Evolutionary conservation across 2,329 filamentous ascomycete species (phyloP).

Genomic region (Dactylellina leptospora): DNA sequence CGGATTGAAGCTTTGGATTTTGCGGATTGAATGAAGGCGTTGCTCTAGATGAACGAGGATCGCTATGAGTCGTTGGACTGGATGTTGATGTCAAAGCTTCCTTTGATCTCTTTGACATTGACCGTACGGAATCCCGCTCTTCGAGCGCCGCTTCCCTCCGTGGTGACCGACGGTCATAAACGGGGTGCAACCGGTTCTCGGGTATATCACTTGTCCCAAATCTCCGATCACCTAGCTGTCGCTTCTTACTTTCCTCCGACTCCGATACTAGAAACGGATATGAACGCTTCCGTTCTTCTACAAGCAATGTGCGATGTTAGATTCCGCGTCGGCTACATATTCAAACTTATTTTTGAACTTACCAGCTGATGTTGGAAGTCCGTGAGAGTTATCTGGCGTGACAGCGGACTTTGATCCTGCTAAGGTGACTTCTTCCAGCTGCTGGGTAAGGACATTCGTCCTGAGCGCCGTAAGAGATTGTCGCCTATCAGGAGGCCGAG

Average conservation of each 20-base stretch:
- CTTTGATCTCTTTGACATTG: neutral
- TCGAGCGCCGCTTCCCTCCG: neutral
- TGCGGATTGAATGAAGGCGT: neutral
- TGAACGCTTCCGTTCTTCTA: conserved; percentile 13
- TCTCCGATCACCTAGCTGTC: neutral
- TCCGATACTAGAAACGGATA: neutral
- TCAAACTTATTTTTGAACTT: neutral
- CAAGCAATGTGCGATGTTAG: neutral
- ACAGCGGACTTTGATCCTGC: neutral
- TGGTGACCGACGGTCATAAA: conserved; percentile 30
- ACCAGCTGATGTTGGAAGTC: neutral
- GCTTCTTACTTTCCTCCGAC: neutral
- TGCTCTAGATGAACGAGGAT: neutral
- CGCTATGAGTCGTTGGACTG: neutral
- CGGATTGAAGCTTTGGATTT: neutral
- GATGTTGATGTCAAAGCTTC: neutral
- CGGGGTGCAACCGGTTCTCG: conserved; percentile 13
- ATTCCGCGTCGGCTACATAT: neutral
- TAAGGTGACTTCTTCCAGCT: conserved; percentile 8
- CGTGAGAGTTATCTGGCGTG: neutral
- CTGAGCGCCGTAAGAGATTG: conserved; percentile 5
- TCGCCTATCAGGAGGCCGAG: neutral
- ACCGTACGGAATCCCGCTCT: neutral
- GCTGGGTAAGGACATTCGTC: conserved; percentile 1
- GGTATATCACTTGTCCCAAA: conserved; percentile 9